Evolutionary conservation across 2,329 filamentous ascomycete species (phyloP).

Genomic region (Trichoderma arundinaceum): DNA sequence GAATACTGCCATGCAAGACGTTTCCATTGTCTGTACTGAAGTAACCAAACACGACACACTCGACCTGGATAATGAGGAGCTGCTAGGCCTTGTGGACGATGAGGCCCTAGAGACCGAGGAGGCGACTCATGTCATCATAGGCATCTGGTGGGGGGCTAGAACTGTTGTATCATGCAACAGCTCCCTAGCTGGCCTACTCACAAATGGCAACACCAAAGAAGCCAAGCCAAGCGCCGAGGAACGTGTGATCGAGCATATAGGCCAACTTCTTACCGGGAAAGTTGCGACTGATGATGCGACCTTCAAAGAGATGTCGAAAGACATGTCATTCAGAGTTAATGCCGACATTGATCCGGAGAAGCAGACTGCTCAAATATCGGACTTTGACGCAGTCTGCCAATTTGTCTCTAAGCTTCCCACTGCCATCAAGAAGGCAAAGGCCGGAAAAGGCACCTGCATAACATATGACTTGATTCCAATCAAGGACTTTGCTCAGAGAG

Average conservation of each 20-base stretch:
- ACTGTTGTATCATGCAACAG: not conserved
- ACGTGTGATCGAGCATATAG: not conserved
- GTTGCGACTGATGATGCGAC: not conserved
- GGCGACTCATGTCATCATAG: not conserved
- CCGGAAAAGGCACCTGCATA: not conserved
- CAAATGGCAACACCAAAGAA: not conserved
- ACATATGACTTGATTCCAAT: not conserved
- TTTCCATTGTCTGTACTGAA: not conserved
- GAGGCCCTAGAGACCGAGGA: not conserved
- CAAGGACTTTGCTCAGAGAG: not conserved
- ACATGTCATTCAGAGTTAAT: not conserved
- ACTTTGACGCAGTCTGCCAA: not conserved
- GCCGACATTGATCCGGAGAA: not conserved
- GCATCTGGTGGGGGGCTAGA: not conserved
- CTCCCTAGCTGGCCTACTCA: not conserved
- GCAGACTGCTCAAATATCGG: not conserved
- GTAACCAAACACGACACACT: not conserved
- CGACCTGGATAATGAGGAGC: not conserved
- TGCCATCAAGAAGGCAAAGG: not conserved
- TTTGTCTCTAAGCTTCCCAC: not conserved
- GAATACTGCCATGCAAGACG: not conserved
- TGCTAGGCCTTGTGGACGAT: not conserved
- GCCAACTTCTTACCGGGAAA: not conserved
- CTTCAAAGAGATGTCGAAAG: not conserved
- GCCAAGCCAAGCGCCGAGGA: not conserved